phyloP scores from a whole-genome alignment of 140 eudicot genomes.

The Oenanthe javanica region DNA sequence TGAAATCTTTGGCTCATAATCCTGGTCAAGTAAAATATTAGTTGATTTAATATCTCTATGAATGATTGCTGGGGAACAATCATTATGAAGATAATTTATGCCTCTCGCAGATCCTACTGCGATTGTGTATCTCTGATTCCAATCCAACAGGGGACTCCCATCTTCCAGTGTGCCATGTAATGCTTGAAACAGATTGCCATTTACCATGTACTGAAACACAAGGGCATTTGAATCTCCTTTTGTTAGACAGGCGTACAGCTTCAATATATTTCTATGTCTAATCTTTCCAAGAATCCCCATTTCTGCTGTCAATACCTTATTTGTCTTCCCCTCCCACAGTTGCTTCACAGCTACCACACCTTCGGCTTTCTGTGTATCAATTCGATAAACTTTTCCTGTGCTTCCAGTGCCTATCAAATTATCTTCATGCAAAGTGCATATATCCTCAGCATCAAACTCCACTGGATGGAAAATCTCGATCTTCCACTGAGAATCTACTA shows the following conservation, averaged over 20 bases:
- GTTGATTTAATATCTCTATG: conserved; percentile 86
- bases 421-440: conserved; percentile 46
- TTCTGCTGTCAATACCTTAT: conserved; percentile 53
- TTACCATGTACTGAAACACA: conserved; percentile 82
- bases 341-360: conserved; percentile 85
- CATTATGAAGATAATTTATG: conserved; percentile 75
- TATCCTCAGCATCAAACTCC: conserved; percentile 67
- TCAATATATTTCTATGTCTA: conserved; percentile 69
- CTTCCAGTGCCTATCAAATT: conserved; percentile 86
- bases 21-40: conserved; percentile 74
- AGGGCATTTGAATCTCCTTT: conserved; percentile 58
- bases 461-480: conserved; percentile 71
- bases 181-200: conserved; percentile 70
- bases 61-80: conserved; percentile 65
- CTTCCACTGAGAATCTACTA: conserved; percentile 45
- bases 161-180: conserved; percentile 48
- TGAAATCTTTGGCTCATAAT: conserved; percentile 77
- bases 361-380: conserved; percentile 58
- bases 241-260: conserved; percentile 69
- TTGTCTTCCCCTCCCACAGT: conserved; percentile 39
- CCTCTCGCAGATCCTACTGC: conserved; percentile 92
- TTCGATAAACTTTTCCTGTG: conserved; percentile 80
- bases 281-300: conserved; percentile 75
- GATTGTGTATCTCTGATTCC: conserved; percentile 61
- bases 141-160: conserved; percentile 56